These are phyloP conservation scores for Dipteronia sinensis DNA, from an alignment of 345 rosid genomes.

Conservation along the genomic window DNA sequence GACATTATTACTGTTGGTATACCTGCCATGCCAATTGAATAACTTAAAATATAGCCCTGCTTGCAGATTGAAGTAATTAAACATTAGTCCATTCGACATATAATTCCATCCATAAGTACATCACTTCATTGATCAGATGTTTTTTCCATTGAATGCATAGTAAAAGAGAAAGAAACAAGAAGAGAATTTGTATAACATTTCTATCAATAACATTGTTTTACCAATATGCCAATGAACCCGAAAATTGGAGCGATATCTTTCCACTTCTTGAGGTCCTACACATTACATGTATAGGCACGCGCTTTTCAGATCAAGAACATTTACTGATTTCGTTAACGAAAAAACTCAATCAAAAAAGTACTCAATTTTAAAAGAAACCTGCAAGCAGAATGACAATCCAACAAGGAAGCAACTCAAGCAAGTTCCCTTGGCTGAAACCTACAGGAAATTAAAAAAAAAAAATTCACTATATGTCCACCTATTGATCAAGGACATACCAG, in stretches of 20 bases:
- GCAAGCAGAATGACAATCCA: constrained; percentile 26
- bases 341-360: not conserved
- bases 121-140: not conserved
- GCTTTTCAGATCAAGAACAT: not conserved
- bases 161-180: not conserved
- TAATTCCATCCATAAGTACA: not conserved
- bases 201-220: not conserved
- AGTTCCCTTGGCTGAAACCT: constrained; percentile 28
- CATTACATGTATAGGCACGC: not conserved
- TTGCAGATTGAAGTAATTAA: not conserved
- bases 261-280: constrained; percentile 27
- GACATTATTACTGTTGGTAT: constrained; percentile 34
- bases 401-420: constrained; percentile 23
- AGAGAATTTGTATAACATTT: not conserved
- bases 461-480: not conserved
- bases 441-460: not conserved
- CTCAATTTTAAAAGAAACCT: constrained; percentile 20
- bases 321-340: not conserved
- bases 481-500: not conserved
- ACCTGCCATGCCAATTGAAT: constrained; percentile 23
- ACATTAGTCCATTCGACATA: not conserved
- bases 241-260: constrained; percentile 28
- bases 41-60: constrained; percentile 19
- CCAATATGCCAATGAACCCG: constrained; percentile 28
- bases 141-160: not conserved